Conservation (phyloP, 1,139 yeast genomes). For the Candida sp. region DNA sequence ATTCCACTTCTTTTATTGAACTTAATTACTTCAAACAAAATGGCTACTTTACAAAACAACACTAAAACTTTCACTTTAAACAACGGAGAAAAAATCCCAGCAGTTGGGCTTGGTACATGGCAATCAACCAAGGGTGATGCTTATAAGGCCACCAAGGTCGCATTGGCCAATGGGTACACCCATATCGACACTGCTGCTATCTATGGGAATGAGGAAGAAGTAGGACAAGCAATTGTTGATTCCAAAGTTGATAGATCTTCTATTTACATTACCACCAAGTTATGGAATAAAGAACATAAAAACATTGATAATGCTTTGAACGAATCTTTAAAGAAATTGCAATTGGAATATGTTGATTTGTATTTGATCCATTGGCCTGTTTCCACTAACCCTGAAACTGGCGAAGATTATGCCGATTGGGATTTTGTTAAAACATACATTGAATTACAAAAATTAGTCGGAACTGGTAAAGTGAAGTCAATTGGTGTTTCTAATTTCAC, state of each 20-base stretch:
- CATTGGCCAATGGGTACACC: slow-evolving; percentile 67
- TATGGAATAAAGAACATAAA: slow-evolving; percentile 68
- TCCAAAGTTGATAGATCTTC: slow-evolving; percentile 69
- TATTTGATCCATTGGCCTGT: slow-evolving; percentile 90
- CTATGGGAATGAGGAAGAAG: slow-evolving; percentile 63
- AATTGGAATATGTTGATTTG: slow-evolving; percentile 78
- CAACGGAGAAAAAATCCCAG: slow-evolving; percentile 65
- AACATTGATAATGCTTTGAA: slow-evolving; percentile 59
- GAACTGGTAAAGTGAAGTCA: slow-evolving; percentile 53
- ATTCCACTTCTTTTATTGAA: too few relatives aligned
- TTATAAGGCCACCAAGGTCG: slow-evolving; percentile 58
- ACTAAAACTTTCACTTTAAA: slow-evolving; percentile 42
- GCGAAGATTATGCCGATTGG: slow-evolving; percentile 38
- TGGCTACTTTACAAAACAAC: slow-evolving; percentile 10
- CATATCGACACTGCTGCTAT: slow-evolving; percentile 80
- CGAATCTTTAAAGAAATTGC: slow-evolving; percentile 60
- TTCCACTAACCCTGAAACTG: slow-evolving; percentile 35
- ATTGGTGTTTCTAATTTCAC: slow-evolving; percentile 65
- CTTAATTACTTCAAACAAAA: not conserved
- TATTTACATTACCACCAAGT: slow-evolving; percentile 75
- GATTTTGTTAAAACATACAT: slow-evolving; percentile 67
- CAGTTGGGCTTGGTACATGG: slow-evolving; percentile 82
- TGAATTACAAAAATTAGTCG: slow-evolving; percentile 58
- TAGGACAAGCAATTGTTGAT: slow-evolving; percentile 64
- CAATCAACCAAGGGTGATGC: slow-evolving; percentile 58